Evolutionary conservation across 345 rosid species (phyloP).

Genomic region (Euclidium syriacum): DNA sequence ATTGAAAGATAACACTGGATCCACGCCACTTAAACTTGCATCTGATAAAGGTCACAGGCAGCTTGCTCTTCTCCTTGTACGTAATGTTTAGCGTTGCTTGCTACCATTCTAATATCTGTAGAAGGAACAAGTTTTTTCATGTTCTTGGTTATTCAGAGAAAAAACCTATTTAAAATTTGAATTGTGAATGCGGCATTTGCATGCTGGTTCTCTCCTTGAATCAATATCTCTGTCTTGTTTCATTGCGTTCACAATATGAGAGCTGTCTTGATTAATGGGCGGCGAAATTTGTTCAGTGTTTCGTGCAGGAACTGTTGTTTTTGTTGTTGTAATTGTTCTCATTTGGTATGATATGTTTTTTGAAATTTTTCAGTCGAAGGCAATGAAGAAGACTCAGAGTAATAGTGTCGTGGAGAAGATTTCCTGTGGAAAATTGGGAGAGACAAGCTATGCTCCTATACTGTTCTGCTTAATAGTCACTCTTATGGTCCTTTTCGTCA

Average conservation of each 20-base stretch:
- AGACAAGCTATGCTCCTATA: conserved; percentile 69
- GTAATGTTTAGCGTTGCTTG: conserved; percentile 41
- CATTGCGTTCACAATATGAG: conserved; percentile 8
- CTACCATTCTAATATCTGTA: not conserved
- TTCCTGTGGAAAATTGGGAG: conserved; percentile 45
- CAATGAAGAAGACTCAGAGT: conserved; percentile 37
- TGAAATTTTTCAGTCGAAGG: conserved; percentile 50
- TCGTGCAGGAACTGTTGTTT: not conserved
- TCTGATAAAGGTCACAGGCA: conserved; percentile 93
- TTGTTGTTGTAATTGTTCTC: not conserved
- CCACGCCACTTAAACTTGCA: conserved; percentile 82
- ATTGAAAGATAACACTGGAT: conserved; percentile 76
- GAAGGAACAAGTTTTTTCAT: not conserved
- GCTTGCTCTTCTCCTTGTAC: conserved; percentile 80
- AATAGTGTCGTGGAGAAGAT: conserved; percentile 43
- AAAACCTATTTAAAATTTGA: not conserved
- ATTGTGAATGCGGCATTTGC: not conserved
- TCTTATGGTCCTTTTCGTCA: conserved; percentile 56
- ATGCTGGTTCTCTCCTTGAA: not conserved
- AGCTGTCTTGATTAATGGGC: not conserved
- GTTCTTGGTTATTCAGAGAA: not conserved
- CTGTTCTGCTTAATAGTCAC: conserved; percentile 47
- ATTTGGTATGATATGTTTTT: not conserved
- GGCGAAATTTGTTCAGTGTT: not conserved
- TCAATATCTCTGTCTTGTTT: not conserved